Conservation (phyloP, 2,329 filamentous ascomycete genomes). For the Trichoderma atroviride region DNA sequence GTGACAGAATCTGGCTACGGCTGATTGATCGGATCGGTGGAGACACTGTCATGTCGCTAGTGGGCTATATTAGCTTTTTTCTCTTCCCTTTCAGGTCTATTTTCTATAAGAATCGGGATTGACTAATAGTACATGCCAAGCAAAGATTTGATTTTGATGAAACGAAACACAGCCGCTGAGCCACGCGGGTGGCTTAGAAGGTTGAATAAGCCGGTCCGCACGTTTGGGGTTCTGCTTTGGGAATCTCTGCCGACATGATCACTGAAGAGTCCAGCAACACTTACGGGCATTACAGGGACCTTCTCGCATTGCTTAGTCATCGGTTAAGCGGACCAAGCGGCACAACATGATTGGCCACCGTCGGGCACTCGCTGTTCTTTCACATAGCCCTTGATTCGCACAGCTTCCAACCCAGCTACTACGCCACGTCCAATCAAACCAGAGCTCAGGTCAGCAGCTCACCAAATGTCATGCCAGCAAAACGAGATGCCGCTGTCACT, state of each 20-base stretch:
- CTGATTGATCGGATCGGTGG: neutral
- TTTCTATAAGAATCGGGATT: neutral
- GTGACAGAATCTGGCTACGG: neutral
- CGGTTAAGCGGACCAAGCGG: neutral
- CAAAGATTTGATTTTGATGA: neutral
- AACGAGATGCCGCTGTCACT: neutral
- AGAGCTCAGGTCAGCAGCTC: neutral
- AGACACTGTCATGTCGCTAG: neutral
- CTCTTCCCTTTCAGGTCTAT: too few relatives aligned
- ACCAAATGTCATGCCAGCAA: neutral
- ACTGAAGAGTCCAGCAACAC: neutral
- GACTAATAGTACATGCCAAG: neutral
- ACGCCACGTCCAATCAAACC: neutral
- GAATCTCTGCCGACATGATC: neutral
- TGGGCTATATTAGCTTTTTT: neutral
- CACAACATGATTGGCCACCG: neutral
- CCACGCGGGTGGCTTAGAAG: neutral
- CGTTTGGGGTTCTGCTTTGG: neutral
- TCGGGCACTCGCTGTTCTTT: neutral
- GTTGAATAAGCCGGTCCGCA: neutral
- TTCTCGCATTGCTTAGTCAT: neutral
- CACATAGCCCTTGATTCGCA: constrained; percentile 7
- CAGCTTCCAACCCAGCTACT: too few relatives aligned
- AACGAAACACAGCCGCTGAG: constrained; percentile 13
- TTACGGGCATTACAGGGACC: neutral